Conservation (phyloP, 139 green algal species). For the Picochlorum sp. region DNA sequence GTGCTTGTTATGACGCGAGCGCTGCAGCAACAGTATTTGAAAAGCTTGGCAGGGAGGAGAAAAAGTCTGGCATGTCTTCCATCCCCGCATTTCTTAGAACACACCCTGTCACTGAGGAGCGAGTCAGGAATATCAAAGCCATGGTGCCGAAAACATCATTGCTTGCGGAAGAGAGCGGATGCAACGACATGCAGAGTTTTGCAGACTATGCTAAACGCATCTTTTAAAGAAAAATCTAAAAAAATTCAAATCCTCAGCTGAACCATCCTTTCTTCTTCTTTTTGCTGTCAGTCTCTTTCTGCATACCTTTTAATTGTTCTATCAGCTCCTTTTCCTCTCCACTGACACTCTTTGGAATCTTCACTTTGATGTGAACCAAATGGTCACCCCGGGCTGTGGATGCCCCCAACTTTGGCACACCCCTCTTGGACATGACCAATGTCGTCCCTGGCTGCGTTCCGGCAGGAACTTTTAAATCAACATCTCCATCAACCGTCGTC, state of each 20-base stretch:
- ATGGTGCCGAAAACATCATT: conserved; percentile 3
- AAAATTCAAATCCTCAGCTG: conserved; percentile 1
- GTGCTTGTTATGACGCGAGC: conserved; percentile 60
- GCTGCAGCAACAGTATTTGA: conserved; percentile 29
- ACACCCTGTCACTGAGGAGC: conserved; percentile 58
- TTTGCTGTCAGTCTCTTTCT: conserved; percentile 4
- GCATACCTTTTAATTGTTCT: conserved; percentile 69
- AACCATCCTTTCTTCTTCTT: conserved; percentile 13
- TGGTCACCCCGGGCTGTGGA: conserved; percentile 79
- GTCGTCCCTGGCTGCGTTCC: conserved; percentile 93
- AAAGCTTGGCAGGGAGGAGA: conserved; percentile 32
- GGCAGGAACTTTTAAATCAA: conserved; percentile 93
- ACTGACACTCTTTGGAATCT: conserved; percentile 79
- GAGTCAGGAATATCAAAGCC: conserved; percentile 33
- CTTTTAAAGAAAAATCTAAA: not conserved
- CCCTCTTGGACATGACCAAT: conserved; percentile 94
- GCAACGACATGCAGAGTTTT: not conserved
- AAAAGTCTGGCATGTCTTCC: not conserved
- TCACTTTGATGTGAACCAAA: conserved; percentile 63
- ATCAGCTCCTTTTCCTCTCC: conserved; percentile 84
- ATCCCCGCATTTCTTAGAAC: conserved; percentile 62
- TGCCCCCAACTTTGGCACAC: conserved; percentile 82
- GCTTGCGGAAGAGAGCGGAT: not conserved
- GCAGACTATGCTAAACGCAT: not conserved
- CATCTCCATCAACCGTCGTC: conserved; percentile 69